A percentile compares a stretch with the other conserved stretches of the same genome.
phyloP scores from a whole-genome alignment of 2,329 filamentous ascomycete genomes.

The Gaeumannomyces sp. region DNA sequence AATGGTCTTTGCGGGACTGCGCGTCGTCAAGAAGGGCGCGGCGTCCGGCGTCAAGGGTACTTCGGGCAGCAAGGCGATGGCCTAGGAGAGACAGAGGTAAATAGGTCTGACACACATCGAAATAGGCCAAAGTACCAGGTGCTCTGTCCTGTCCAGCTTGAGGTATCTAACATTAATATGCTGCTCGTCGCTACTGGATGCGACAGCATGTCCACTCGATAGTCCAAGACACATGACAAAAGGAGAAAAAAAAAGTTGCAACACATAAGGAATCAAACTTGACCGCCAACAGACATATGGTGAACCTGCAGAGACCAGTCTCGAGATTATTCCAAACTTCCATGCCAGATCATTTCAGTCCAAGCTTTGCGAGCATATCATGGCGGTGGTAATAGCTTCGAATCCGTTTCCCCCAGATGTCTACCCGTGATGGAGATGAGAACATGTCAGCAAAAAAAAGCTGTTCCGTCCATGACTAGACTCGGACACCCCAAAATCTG shows the following conservation, averaged over 20 bases:
- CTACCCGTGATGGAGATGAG: slow-evolving; percentile 35
- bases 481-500: neutral
- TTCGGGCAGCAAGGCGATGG: neutral
- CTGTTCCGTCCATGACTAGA: no score
- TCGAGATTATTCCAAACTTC: neutral
- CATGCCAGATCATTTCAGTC: slow-evolving; percentile 21
- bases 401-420: slow-evolving; percentile 72
- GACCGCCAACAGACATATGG: neutral
- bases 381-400: slow-evolving; percentile 68
- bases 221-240: no score
- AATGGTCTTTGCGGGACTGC: slow-evolving; percentile 36
- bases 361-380: slow-evolving; percentile 54
- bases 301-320: neutral
- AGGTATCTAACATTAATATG: no score
- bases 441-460: slow-evolving; percentile 4
- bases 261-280: neutral
- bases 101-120: neutral
- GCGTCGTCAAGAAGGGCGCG: slow-evolving; percentile 38
- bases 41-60: neutral
- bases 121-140: neutral
- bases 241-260: no score
- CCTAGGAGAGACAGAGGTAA: neutral
- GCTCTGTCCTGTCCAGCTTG: neutral
- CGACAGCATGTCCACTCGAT: no score
- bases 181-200: no score